phyloP scores from a whole-genome alignment of 495 filamentous ascomycete species.

The Talaromyces thailandensis region DNA sequence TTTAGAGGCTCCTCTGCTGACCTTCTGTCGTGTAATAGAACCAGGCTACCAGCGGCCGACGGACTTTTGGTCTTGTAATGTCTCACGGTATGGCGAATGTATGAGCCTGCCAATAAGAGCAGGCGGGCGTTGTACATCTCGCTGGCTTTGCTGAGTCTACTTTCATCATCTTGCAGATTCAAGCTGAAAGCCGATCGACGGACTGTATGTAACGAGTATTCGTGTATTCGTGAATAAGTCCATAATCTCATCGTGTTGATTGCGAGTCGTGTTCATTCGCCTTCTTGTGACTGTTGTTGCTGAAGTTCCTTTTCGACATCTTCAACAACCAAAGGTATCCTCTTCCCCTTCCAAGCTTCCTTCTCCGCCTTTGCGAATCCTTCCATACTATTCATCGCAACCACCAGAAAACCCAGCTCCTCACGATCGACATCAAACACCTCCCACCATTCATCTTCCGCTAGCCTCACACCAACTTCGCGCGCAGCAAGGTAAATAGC shows the following conservation, averaged over 20 bases:
- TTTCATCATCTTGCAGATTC: no score
- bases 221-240: no score
- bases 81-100: background rate
- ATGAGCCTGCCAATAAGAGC: background rate
- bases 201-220: no score
- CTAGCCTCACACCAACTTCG: slow-evolving; percentile 66
- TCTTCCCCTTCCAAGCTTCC: slow-evolving; percentile 32
- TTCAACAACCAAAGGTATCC: slow-evolving; percentile 36
- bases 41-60: background rate
- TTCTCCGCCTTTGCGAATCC: slow-evolving; percentile 53
- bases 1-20: background rate
- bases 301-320: slow-evolving; percentile 55
- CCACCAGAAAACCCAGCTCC: slow-evolving; percentile 87
- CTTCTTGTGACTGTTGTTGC: slow-evolving; percentile 44
- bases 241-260: background rate
- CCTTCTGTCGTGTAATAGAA: background rate
- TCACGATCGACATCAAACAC: slow-evolving; percentile 97
- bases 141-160: background rate
- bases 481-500: slow-evolving; percentile 84
- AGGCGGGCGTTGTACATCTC: background rate
- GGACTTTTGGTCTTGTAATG: background rate
- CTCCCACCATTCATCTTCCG: slow-evolving; percentile 88
- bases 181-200: background rate
- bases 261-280: slow-evolving; percentile 24
- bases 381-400: slow-evolving; percentile 73